Conservation (phyloP, 2,329 filamentous ascomycete genomes). For the Penicillium sp. region DNA sequence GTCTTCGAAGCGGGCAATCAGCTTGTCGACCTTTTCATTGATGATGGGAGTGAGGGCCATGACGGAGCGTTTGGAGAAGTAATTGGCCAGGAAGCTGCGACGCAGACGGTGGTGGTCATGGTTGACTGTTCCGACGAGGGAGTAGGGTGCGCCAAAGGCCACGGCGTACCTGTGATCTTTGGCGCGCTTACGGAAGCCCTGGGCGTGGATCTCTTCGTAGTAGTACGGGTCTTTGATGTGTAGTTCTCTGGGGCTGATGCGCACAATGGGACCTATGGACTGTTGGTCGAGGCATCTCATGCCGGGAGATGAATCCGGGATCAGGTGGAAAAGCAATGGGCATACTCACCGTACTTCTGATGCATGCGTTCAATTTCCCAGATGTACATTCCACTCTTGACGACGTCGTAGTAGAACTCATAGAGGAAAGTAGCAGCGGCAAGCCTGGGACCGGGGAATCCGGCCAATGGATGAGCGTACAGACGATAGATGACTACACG, state of each 20-base stretch:
- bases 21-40: constrained; percentile 30
- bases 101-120: constrained; percentile 44
- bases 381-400: constrained; percentile 28
- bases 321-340: neutral
- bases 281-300: neutral
- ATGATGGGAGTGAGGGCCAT: constrained; percentile 38
- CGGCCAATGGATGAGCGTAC: constrained; percentile 29
- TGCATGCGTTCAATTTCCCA: constrained; percentile 31
- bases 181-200: constrained; percentile 14
- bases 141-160: constrained; percentile 16
- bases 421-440: constrained; percentile 31
- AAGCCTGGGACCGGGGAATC: constrained; percentile 32
- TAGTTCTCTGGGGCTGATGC: constrained; percentile 36
- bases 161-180: constrained; percentile 20
- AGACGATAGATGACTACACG: constrained; percentile 10
- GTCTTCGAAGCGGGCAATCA: constrained; percentile 25
- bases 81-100: constrained; percentile 40
- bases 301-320: neutral
- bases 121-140: constrained; percentile 32
- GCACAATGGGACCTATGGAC: constrained; percentile 35
- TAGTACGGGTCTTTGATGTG: constrained; percentile 37
- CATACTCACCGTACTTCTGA: constrained; percentile 30
- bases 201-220: constrained; percentile 34
- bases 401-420: constrained; percentile 34
- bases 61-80: constrained; percentile 44